Base-by-base conservation (phyloP, 208 protist genomes). In the Leishmania guyanensis region DNA sequence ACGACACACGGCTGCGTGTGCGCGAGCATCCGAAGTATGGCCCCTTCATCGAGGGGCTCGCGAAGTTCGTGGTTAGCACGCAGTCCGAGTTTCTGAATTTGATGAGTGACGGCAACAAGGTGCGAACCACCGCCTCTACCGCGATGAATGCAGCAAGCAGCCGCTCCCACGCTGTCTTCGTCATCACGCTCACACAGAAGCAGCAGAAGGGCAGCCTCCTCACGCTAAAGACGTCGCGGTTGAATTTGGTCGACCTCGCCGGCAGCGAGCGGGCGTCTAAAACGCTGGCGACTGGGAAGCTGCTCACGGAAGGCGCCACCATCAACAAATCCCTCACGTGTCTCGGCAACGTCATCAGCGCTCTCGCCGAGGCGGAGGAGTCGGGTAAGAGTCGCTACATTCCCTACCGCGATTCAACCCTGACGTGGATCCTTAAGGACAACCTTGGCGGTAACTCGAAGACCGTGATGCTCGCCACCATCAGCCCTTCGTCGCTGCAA, bases 81-180 rank as follows among this genome's bases (percentile, higher is more conserved):
- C 89, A 92, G 77, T 72, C 64, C 20, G 94, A 97, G 71, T 93
- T 96, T 78, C 65, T 94, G 29, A 77, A 90, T 51, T 83, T 98
- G 8, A 90, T 99, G 85, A 90, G 92, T 22, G 90, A 96, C 48
- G 98, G 97, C 29, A 96, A 91, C 74, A 92, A 92, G 77, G 89
- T 92, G 14, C 93, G 97, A 53, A 97, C 92, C 9, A 93, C 95
- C 22, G 96, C 90, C 16, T 87, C 92, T 8, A 99, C 98, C 10
- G 85, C 84, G n/a, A 98, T 99, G 94, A 98, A 99, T 82, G 94
- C 84, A 3, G 89, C 85, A 8, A 95, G 89, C 77, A 97, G 91
- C 60, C 92, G 98, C 69, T 94, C 90, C 2, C 98, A 99, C 84
- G 91, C 97, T 17, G 86, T 99, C 22, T 97, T 99, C 71, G 90